Evolutionary conservation across 169 alveolate genomes (phyloP), one percentile per base, ranked within the genome.

Genomic region (Plasmodium coatneyi): DNA sequence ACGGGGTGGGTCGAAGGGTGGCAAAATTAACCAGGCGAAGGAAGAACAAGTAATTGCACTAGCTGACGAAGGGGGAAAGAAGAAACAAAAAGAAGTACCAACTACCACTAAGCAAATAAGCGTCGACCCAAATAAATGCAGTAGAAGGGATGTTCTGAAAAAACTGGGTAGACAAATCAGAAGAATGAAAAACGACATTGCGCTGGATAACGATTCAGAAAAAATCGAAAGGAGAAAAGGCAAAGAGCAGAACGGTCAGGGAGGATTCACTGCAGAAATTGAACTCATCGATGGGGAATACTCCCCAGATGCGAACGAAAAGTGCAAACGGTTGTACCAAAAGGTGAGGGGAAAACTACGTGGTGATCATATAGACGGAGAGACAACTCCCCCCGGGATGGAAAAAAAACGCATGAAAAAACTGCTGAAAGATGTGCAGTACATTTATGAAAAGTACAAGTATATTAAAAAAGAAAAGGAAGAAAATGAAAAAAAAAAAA

Each of bases 391-490:
- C 60, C 60, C 14, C 7, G 76, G 60, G 41, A 28, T 7, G 32
- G 32, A 78, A 78, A 87, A 54, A 80, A 87, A 87, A 56, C 80
- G 82, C 71, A 25, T 80, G 10, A 87, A 66, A 3, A 36, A 46
- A 56, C 34, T 87, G 14, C 82, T 30, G n/a, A 87, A 87, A 28
- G 52, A 54, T 60, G 72, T 87, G 76, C 70, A 71, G 60, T 25
- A 28, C 71, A 87, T 87, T 76, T 36, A 56, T 41, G 71, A 34
- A 3, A 82, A 87, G 79, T 87, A 87, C 79, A 79, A 78, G 9
- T 10, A 7, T 12, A 78, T 87, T n/a, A 87, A 87, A 80, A 87
- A 79, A 34, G 89, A 87, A 60, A 87, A 79, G 39, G 93, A 87
- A 60, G 82, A 87, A 49, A 78, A 41, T 25, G 34, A 66, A 10